Evolutionary conservation across 2,329 filamentous ascomycete species (phyloP), one percentile per base, ranked within the genome.

Genomic region (Remersonia thermophila): DNA sequence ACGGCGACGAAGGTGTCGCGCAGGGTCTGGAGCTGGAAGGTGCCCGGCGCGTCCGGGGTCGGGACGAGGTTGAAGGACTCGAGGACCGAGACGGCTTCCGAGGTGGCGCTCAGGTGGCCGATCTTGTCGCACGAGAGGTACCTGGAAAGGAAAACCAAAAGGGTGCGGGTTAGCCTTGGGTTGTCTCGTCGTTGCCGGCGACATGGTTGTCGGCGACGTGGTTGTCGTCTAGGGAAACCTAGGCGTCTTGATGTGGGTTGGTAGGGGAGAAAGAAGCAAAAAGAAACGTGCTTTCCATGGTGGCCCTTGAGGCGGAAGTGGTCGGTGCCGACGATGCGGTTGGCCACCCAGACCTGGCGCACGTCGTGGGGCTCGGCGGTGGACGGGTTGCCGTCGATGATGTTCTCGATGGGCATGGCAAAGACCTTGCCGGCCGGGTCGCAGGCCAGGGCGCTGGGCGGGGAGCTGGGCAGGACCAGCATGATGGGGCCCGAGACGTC

Each of bases 321-420:
- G 45, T 93, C 83, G 1, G 82, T 89, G 3, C 89, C 89, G 1
- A 80, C 73, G 10, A 95, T 79, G 47, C 72, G 73, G 49, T 82
- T 93, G 41, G 83, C 85, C 46, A 96, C 75, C 83, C 89, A 98
- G 12, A 98, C 91, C 63, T 95, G 87, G 42, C 89, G 70, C 41
- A 96, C 87, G 56, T 96, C 87, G 58, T 95, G 87, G 33, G 91
- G 91, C 61, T 98, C 91, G 7, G 89, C 85, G 4, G 77, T 94
- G n/a, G 69, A 58, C 3, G 83, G 73, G 54, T 93, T 81, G 17
- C 68, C 77, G 39, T 95, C 87, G 41, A 94, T 72, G 26, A 94
- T 79, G 55, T 96, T 95, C 64, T 93, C 85, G 33, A 98, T 64
- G 11, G 69, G 63, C 48, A 82, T 77, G 4, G 83, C 70, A 58